These are phyloP conservation scores for Mediolabrus comicus DNA, from an alignment of 108 stramenopile genomes.

Conservation along the genomic window DNA sequence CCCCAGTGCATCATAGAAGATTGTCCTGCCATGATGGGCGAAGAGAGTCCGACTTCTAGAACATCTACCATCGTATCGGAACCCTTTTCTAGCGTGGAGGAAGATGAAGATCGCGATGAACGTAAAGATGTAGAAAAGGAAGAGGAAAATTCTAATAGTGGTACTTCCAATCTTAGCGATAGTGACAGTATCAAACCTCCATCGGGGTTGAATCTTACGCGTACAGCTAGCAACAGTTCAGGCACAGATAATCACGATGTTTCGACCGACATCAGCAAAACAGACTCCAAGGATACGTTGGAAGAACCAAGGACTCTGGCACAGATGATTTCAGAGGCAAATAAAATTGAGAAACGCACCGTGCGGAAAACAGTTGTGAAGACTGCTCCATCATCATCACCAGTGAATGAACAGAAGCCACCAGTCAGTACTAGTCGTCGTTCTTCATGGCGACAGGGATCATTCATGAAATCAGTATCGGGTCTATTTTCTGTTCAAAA, in stretches of 20 bases:
- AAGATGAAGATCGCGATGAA: not conserved
- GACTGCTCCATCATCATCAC: not conserved
- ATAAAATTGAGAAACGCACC: conserved; percentile 23
- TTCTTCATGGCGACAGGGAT: conserved; percentile 22
- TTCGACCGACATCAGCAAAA: not conserved
- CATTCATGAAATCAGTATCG: conserved; percentile 31
- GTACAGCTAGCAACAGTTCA: not conserved
- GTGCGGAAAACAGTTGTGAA: conserved; percentile 2
- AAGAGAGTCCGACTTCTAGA: not conserved
- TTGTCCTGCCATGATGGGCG: conserved; percentile 26
- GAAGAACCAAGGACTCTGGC: conserved; percentile 23
- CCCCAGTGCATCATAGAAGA: conserved; percentile 42
- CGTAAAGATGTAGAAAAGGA: not conserved
- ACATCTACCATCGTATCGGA: not conserved
- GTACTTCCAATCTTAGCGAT: not conserved
- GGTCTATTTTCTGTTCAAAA: conserved; percentile 20
- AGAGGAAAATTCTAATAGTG: not conserved
- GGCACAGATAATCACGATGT: not conserved
- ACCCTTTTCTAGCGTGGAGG: not conserved
- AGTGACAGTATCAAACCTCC: not conserved
- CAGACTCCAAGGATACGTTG: not conserved
- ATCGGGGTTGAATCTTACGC: not conserved
- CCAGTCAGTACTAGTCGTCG: not conserved
- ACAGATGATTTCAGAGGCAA: conserved; percentile 44
- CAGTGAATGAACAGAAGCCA: conserved; percentile 1